These are phyloP conservation scores for Geotrichum aggregatum DNA, from an alignment of 1,139 yeast genomes.

Conservation along the genomic window DNA sequence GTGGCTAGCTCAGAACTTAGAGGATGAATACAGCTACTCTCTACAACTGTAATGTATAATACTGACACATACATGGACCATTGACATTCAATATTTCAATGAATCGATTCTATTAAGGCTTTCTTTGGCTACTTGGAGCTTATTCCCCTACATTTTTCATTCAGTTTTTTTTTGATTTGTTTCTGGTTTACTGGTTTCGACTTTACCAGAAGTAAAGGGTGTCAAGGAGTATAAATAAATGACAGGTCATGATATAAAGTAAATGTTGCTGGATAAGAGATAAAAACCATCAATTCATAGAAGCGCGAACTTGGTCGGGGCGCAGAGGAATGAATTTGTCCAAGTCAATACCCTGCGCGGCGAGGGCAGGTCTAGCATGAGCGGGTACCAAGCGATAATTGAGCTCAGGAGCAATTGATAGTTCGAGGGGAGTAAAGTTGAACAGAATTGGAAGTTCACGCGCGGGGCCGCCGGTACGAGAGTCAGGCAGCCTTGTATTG, in stretches of 20 bases:
- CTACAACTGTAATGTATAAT: conserved; percentile 56
- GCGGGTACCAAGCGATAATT: conserved; percentile 41
- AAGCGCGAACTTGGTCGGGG: conserved; percentile 33
- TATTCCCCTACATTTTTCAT: background rate
- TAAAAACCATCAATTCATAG: background rate
- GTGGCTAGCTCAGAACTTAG: conserved; percentile 95
- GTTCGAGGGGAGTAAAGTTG: conserved; percentile 40
- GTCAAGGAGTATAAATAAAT: background rate
- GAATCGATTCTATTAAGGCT: background rate
- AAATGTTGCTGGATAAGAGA: background rate
- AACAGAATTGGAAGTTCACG: conserved; percentile 42
- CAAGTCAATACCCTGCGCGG: conserved; percentile 37
- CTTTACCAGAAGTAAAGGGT: conserved; percentile 1
- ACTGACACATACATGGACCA: no score
- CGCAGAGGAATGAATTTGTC: conserved; percentile 39
- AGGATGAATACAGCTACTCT: conserved; percentile 91
- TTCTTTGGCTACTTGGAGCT: no score
- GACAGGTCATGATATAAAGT: conserved; percentile 7
- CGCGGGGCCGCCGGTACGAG: conserved; percentile 37
- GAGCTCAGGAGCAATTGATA: conserved; percentile 42
- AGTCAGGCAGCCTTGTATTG: conserved; percentile 51
- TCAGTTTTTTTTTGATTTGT: background rate
- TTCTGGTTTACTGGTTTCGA: background rate
- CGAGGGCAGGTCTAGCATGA: conserved; percentile 37
- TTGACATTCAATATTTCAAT: no score